Evolutionary conservation across 1,284 basidiomycete genomes (phyloP).

Genomic region (Moesziomyces antarcticus): DNA sequence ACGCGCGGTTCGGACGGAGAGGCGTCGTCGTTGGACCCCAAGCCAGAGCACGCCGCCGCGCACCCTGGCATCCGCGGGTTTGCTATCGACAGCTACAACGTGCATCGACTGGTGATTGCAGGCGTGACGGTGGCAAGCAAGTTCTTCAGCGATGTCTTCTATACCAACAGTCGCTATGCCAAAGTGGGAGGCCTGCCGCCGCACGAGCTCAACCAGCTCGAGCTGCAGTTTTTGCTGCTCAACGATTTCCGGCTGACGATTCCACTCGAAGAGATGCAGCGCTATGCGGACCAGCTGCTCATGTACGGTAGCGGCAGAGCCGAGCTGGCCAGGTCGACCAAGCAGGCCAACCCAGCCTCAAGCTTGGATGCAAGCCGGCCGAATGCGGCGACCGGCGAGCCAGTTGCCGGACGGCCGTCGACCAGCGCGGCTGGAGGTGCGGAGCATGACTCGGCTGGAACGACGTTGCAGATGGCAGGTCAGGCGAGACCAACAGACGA

Average conservation of each 20-base stretch:
- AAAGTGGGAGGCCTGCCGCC: constrained; percentile 97
- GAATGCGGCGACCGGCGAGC: no score
- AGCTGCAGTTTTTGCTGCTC: constrained; percentile 93
- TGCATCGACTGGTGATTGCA: constrained; percentile 94
- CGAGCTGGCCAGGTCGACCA: constrained; percentile 34
- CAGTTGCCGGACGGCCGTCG: no score
- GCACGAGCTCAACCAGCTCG: constrained; percentile 93
- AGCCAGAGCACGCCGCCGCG: constrained; percentile 16
- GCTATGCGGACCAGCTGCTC: constrained; percentile 87
- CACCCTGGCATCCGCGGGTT: constrained; percentile 74
- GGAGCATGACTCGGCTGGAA: no score
- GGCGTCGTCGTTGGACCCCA: not conserved
- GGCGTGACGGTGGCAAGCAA: constrained; percentile 98
- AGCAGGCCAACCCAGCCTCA: constrained; percentile 3
- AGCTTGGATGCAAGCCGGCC: not conserved
- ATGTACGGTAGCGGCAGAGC: constrained; percentile 68
- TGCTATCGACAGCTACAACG: constrained; percentile 96
- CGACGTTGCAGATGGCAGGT: no score
- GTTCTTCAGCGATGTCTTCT: constrained; percentile 98
- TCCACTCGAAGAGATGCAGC: constrained; percentile 89
- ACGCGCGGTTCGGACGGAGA: constrained; percentile 12
- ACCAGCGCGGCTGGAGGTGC: no score
- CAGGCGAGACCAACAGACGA: no score
- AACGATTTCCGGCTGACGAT: constrained; percentile 95
- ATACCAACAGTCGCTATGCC: constrained; percentile 98